These are phyloP conservation scores for Pythium aristosporum DNA, from an alignment of 352 stramenopile genomes.

Conservation along the genomic window DNA sequence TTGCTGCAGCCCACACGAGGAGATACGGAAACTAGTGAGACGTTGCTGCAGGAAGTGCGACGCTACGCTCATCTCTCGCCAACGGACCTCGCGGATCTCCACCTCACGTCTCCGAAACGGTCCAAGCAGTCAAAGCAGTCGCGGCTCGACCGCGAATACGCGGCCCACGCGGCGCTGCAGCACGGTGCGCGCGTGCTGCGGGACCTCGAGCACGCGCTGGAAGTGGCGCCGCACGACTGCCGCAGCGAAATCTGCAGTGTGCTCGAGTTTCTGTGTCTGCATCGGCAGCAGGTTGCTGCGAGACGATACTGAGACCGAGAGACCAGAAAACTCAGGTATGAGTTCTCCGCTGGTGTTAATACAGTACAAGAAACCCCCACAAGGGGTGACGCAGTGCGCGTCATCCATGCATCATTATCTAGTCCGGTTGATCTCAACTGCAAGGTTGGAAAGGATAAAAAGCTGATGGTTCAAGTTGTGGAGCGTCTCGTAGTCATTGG, in stretches of 20 bases:
- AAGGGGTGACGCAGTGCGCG: background rate
- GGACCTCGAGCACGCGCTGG: constrained; percentile 48
- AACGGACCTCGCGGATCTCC: constrained; percentile 42
- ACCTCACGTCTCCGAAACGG: constrained; percentile 15
- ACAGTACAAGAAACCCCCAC: too few relatives aligned
- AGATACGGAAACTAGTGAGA: constrained; percentile 1
- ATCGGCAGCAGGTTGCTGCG: background rate
- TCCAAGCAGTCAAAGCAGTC: background rate
- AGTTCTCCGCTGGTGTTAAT: background rate
- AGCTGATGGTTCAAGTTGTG: too few relatives aligned
- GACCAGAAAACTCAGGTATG: background rate
- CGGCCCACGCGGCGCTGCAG: constrained; percentile 12
- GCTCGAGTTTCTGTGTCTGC: constrained; percentile 36
- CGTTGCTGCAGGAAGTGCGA: constrained; percentile 31
- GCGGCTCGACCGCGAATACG: background rate
- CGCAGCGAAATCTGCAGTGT: constrained; percentile 50
- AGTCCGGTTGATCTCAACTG: too few relatives aligned
- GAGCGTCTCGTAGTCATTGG: too few relatives aligned
- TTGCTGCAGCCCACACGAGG: background rate
- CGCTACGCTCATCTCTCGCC: constrained; percentile 50
- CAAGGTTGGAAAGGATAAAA: background rate
- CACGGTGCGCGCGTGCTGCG: constrained; percentile 30
- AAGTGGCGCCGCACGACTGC: constrained; percentile 49
- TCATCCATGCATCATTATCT: background rate
- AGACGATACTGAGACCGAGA: constrained; percentile 1